A percentile compares a stretch with the other conserved stretches of the same genome.
phyloP scores from a whole-genome alignment of 2,329 filamentous ascomycete species.

The Escovopsis sp. region DNA sequence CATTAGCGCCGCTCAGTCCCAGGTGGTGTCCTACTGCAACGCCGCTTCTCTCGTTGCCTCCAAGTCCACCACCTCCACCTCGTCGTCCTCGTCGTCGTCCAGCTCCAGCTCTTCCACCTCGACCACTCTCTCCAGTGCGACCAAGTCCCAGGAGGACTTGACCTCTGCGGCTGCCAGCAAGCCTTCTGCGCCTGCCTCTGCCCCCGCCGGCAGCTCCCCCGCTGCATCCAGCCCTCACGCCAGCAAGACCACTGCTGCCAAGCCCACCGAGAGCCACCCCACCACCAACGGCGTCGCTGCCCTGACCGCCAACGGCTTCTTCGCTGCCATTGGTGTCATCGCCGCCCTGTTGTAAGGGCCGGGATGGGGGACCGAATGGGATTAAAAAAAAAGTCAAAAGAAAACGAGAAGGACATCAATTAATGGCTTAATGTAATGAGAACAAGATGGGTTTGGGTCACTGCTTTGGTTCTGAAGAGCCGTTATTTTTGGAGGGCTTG shows the following conservation, averaged over 20 bases:
- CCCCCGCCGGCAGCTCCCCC: constrained; percentile 8
- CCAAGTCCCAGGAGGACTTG: too few relatives aligned
- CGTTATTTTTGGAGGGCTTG: not conserved
- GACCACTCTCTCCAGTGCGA: not conserved
- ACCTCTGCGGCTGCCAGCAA: too few relatives aligned
- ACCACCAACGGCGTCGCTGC: constrained; percentile 12
- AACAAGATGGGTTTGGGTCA: not conserved
- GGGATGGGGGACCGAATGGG: not conserved
- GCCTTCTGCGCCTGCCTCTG: constrained; percentile 8
- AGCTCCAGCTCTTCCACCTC: constrained; percentile 11
- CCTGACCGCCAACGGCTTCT: constrained; percentile 17
- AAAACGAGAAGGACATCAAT: not conserved
- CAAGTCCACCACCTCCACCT: constrained; percentile 13
- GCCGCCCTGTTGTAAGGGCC: constrained; percentile 20
- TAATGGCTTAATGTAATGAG: too few relatives aligned
- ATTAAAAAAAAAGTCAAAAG: not conserved
- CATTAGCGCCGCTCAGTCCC: constrained; percentile 18
- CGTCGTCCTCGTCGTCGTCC: constrained; percentile 10
- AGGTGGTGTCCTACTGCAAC: constrained; percentile 30
- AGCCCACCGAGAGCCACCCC: not conserved
- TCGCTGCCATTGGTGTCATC: constrained; percentile 24
- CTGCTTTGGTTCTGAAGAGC: not conserved
- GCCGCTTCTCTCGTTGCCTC: constrained; percentile 30
- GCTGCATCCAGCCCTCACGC: constrained; percentile 9
- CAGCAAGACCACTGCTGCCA: constrained; percentile 13